Evolutionary conservation across 2,329 filamentous ascomycete genomes (phyloP), one percentile per base, ranked within the genome.

Genomic region (Kalaharituber pfeilii): DNA sequence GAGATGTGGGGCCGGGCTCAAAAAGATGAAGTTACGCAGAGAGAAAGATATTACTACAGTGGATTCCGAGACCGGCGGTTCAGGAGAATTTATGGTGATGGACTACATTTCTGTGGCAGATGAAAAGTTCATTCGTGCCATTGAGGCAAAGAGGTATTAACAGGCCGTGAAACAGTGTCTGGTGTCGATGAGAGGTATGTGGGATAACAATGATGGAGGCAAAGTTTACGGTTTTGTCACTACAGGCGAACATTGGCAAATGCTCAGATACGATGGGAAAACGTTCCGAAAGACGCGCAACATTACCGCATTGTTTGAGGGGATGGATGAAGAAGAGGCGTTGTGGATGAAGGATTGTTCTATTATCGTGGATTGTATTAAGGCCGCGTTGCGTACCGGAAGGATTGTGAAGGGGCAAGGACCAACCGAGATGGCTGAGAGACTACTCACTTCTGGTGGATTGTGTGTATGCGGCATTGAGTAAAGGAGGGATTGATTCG

Each of bases 281-380:
- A 49, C 33, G 28, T 6, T 57, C 50, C 42, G 49, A 55, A 25
- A 52, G 49, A 49, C 53, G 45, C 13, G 27, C 5, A 50, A 52
- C 26, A 50, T 55, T 5, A 33, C 28, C 1, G 54, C 49, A 49
- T 3, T 57, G 24, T 57, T 58, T 51, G 7, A 49, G 2, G 15
- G 2, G 7, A 58, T 58, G 54, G 52, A 50, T 44, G 29, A 57
- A 49, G 55, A 55, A 3, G 51, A 55, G 42, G 30, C 51, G 3
- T 9, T 3, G 42, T 59, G 57, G 57, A 53, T 57, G 52, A 55
- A 52, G 50, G 42, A 56, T 27, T 26, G 42, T 52, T 59, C 50
- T 0, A 18, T 52, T 8, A 30, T 55, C 6, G 50, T 59, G 33
- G 55, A 57, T 26, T 57, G 57, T 50, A 55, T 59, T 11, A 51